A percentile compares a stretch with the other conserved stretches of the same genome.
Conservation (phyloP, 1,284 basidiomycete species). For the Anthracocystis walkeri region DNA sequence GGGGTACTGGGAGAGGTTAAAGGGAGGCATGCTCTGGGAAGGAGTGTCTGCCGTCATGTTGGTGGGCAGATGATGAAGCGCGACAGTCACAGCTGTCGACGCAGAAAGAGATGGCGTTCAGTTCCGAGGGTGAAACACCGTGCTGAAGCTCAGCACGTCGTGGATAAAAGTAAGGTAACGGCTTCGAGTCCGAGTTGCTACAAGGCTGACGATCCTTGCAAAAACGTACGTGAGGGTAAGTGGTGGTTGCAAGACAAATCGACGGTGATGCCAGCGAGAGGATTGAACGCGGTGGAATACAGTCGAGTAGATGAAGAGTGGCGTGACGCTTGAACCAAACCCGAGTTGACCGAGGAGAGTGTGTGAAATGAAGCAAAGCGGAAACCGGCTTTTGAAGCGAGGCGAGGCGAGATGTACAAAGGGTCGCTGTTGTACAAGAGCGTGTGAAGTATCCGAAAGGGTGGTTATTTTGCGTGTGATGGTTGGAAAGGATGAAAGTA, state of each 20-base stretch:
- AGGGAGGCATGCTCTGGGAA: constrained; percentile 28
- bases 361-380: constrained; percentile 11
- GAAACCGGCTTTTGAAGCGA: not conserved
- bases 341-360: not conserved
- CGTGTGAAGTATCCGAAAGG: not conserved
- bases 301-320: not conserved
- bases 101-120: constrained; percentile 9
- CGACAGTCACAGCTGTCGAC: constrained; percentile 24
- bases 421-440: not conserved
- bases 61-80: not conserved
- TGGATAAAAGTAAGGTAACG: too few relatives aligned
- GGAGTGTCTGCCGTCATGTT: constrained; percentile 30
- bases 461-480: not conserved
- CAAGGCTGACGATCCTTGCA: not conserved
- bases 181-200: not conserved
- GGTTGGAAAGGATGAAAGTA: not conserved
- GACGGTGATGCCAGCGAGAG: not conserved
- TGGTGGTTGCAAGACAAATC: not conserved
- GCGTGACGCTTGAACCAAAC: not conserved
- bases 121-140: not conserved
- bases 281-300: not conserved
- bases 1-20: constrained; percentile 26
- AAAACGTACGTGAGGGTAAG: not conserved
- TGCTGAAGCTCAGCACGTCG: constrained; percentile 20
- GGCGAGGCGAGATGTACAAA: not conserved